Conservation (phyloP, 768 basidiomycete genomes). For the Boletellus ananas region DNA sequence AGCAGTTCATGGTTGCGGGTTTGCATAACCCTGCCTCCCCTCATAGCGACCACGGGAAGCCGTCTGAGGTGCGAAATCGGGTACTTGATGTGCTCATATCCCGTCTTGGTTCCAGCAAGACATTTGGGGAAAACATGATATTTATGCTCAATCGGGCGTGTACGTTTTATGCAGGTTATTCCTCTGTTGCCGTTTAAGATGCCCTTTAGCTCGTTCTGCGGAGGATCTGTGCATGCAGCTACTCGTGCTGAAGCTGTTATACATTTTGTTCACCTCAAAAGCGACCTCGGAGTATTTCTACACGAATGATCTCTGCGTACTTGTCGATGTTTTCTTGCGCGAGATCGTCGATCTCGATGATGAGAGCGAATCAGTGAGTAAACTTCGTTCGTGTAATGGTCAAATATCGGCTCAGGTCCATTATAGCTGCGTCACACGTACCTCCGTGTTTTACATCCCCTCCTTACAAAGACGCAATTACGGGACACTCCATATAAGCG, state of each 20-base stretch:
- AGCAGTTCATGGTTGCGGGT: conserved; percentile 96
- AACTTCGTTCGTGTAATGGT: background rate
- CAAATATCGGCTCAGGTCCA: conserved; percentile 1
- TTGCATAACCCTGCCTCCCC: conserved; percentile 34
- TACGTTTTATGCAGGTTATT: conserved; percentile 38
- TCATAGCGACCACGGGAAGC: conserved; percentile 24
- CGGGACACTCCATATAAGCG: conserved; percentile 86
- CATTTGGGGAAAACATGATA: conserved; percentile 97
- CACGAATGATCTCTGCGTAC: conserved; percentile 92
- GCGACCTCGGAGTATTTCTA: conserved; percentile 96
- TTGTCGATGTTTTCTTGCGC: conserved; percentile 97
- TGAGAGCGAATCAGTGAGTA: conserved; percentile 84
- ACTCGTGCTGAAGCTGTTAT: conserved; percentile 89
- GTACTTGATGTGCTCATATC: conserved; percentile 80
- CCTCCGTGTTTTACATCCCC: conserved; percentile 91
- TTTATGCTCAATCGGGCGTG: conserved; percentile 97
- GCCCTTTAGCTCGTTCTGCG: conserved; percentile 65
- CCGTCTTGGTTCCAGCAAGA: conserved; percentile 83
- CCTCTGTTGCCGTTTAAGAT: conserved; percentile 5
- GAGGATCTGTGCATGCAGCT: conserved; percentile 96
- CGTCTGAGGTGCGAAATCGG: conserved; percentile 60
- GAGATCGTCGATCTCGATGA: conserved; percentile 91
- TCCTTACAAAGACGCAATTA: conserved; percentile 92
- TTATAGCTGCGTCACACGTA: conserved; percentile 89
- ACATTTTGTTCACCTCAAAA: conserved; percentile 90